Evolutionary conservation across 208 protist genomes (phyloP), one percentile per base, ranked within the genome.

Genomic region (Leishmania major): DNA sequence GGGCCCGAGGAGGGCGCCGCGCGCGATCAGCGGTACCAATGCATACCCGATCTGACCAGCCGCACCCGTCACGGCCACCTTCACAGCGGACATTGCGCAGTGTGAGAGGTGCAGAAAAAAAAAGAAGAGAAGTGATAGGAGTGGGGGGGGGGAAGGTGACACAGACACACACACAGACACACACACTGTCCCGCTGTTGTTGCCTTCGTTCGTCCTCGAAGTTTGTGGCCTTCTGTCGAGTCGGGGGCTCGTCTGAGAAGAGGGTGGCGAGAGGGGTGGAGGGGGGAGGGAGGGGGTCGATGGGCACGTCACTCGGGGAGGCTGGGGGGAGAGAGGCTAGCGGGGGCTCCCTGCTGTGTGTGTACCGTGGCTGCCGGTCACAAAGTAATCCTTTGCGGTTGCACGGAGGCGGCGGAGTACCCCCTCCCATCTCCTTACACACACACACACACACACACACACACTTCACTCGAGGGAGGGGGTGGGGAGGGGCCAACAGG

Each of bases 31-130:
- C 7, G 98, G 97, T n/a, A 98, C 80, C 43, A 99, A 79, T 51
- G 93, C 81, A 83, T 99, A 99, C 40, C 92, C 97, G 80, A 99
- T 99, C 88, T 99, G 97, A n/a, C 99, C 99, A 53, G 97, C 97
- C n/a, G 98, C 98, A 77, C 99, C 98, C 40, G 98, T 99, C 47
- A 99, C 90, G 67, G 90, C 91, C 62, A 99, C 94, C 60, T 84
- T 81, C 10, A 78, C 51, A 59, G n/a, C 66, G 53, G 79, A 53
- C 88, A 89, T 74, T 74, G 55, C 28, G 22, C 19, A 19, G 28
- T 35, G 40, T 17, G 43, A 6, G 3, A 8, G 10, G 70, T 55
- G 10, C 51, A 8, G 40, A 25, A 28, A 13, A 28, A 13, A 15
- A 31, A 4, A 22, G 37, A 51, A 53, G 69, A 2, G n/a, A 35